Evolutionary conservation across 768 basidiomycete genomes (phyloP), one percentile per base, ranked within the genome.

Genomic region (Hebeloma cylindrosporum): DNA sequence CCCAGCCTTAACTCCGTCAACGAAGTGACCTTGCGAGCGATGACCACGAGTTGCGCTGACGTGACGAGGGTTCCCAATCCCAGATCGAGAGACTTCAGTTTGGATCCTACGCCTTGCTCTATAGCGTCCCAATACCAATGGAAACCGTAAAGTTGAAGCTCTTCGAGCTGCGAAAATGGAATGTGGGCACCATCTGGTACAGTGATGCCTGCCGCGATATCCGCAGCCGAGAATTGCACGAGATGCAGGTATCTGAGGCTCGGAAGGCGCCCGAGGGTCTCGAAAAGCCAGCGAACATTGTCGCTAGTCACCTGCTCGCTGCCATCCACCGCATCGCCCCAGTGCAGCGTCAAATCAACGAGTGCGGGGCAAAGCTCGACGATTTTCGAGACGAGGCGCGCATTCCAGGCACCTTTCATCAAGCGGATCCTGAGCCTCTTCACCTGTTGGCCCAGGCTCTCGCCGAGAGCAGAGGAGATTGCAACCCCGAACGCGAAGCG

Each of bases 51-150:
- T 35, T 48, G 14, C 13, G 25, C 23, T 9, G 20, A n/a, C 9
- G 26, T 25, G 5, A 48, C 13, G 1, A 3, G 11, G 23, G 46
- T 48, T 7, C 30, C 46, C 17, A 34, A 42, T 29, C 46, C 46
- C n/a, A 48, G 41, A 18, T 48, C 46, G 26, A 48, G 40, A 4
- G 22, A 18, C 13, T 40, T 41, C 9, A 48, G 21, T 10, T 32
- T 41, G 7, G 32, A 18, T 14, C 40, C 39, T 17, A 48, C 7
- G 10, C 46, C 39, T 5, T 18, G 16, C 8, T 6, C 16, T 8
- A 48, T 48, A 23, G 46, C 26, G 17, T 34, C 26, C 39, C 39
- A 48, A 18, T 41, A 42, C 46, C 46, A 48, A 31, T 35, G 30
- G 29, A 35, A 48, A 35, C 33, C 39, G 25, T 48, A 48, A 5